These are phyloP conservation scores for Peniophora sp. DNA, from an alignment of 1,284 basidiomycete species.

Conservation along the genomic window DNA sequence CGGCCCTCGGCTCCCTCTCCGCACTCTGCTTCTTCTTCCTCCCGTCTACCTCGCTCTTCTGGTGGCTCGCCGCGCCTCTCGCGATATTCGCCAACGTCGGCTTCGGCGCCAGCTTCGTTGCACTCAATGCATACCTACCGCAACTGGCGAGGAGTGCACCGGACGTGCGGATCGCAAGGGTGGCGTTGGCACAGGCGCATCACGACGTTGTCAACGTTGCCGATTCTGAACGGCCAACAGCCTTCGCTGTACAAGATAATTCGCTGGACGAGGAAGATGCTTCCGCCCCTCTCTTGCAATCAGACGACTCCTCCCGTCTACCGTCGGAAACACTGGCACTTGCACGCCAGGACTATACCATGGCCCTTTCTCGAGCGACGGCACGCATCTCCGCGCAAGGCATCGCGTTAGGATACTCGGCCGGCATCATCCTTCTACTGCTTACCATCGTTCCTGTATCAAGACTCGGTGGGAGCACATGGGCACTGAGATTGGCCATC, in stretches of 20 bases:
- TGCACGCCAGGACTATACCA: slow-evolving; percentile 31
- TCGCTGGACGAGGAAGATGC: slow-evolving; percentile 5
- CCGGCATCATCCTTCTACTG: slow-evolving; percentile 64
- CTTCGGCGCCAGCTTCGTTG: slow-evolving; percentile 79
- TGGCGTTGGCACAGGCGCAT: slow-evolving; percentile 21
- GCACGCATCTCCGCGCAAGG: slow-evolving; percentile 77
- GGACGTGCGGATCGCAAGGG: slow-evolving; percentile 43
- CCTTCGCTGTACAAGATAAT: slow-evolving; percentile 11
- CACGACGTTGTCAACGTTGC: slow-evolving; percentile 9
- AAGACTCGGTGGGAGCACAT: slow-evolving; percentile 58
- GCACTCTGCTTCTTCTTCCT: slow-evolving; percentile 68
- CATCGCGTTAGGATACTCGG: slow-evolving; percentile 78
- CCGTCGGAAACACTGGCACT: slow-evolving; percentile 4
- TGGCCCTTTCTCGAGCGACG: slow-evolving; percentile 58
- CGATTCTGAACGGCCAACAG: slow-evolving; percentile 2
- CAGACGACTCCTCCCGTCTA: not conserved
- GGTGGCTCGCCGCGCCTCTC: slow-evolving; percentile 56
- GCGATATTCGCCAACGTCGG: slow-evolving; percentile 72
- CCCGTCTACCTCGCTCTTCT: slow-evolving; percentile 59
- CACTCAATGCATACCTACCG: slow-evolving; percentile 86
- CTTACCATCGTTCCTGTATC: slow-evolving; percentile 70
- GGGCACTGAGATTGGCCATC: slow-evolving; percentile 69
- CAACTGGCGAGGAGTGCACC: slow-evolving; percentile 60
- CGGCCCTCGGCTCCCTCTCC: slow-evolving; percentile 57
- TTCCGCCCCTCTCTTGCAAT: slow-evolving; percentile 7